Evolutionary conservation across 345 rosid genomes (phyloP).

Genomic region (Balakata baccata): DNA sequence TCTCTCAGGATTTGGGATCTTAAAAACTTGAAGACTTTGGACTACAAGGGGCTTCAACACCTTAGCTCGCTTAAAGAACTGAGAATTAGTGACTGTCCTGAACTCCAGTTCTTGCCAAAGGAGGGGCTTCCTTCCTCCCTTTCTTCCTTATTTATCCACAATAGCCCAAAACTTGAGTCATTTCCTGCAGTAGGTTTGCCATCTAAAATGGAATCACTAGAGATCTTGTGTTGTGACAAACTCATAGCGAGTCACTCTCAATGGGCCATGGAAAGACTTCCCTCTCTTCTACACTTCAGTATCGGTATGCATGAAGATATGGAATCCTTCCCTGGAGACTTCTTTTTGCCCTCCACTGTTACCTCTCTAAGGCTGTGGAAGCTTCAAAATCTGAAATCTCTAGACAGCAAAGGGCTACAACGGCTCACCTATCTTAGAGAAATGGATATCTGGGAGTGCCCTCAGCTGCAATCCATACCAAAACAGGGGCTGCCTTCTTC

Average conservation of each 20-base stretch:
- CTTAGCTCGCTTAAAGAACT: background rate
- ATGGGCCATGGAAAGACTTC: background rate
- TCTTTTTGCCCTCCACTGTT: background rate
- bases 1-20: constrained; percentile 5
- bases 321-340: constrained; percentile 8
- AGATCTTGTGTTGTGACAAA: background rate
- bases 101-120: too few species aligned
- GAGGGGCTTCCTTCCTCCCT: too few species aligned
- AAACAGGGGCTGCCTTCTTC: constrained; percentile 4
- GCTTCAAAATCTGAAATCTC: constrained; percentile 2
- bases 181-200: background rate
- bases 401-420: constrained; percentile 1
- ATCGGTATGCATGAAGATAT: background rate
- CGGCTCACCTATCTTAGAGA: constrained; percentile 3
- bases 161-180: background rate
- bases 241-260: background rate
- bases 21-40: background rate
- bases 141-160: too few species aligned
- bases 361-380: background rate
- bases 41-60: background rate
- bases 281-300: background rate
- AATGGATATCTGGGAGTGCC: constrained; percentile 5
- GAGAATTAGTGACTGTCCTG: background rate
- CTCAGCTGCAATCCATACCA: constrained; percentile 9
- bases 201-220: background rate